Conservation (phyloP, 2,329 filamentous ascomycete species). For the Davidsoniella australis region DNA sequence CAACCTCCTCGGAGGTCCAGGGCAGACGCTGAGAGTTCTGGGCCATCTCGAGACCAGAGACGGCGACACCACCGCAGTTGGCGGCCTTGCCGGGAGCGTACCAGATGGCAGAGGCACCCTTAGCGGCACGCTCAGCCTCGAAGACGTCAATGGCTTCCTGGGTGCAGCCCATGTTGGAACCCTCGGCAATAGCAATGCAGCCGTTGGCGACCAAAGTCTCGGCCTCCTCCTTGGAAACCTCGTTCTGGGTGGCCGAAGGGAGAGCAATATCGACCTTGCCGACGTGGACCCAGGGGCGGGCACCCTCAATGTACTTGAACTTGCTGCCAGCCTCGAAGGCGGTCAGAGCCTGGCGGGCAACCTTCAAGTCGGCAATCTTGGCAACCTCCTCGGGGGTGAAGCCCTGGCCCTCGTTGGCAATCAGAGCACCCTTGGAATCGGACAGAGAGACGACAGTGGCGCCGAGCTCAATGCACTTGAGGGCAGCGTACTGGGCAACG, state of each 20-base stretch:
- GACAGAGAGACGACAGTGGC: conserved; percentile 84
- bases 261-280: conserved; percentile 81
- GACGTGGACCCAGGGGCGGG: conserved; percentile 80
- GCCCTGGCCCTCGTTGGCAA: conserved; percentile 51
- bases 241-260: conserved; percentile 92
- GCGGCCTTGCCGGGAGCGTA: conserved; percentile 94
- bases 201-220: conserved; percentile 61
- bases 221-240: conserved; percentile 84
- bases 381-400: conserved; percentile 69
- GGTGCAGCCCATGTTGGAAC: conserved; percentile 98
- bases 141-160: conserved; percentile 89
- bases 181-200: conserved; percentile 78
- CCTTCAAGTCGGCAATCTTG: conserved; percentile 70
- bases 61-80: conserved; percentile 93
- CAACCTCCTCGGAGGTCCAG: conserved; percentile 84
- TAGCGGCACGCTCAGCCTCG: conserved; percentile 57
- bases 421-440: conserved; percentile 72
- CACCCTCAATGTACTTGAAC: conserved; percentile 77
- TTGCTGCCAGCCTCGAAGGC: conserved; percentile 47
- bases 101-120: conserved; percentile 62
- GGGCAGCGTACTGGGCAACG: conserved; percentile 91
- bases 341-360: conserved; percentile 67
- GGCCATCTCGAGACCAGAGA: conserved; percentile 96
- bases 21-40: conserved; percentile 80
- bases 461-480: conserved; percentile 92